Base-by-base conservation (phyloP, 371 early-diverging fungal genomes). In the Apophysomyces elegans region DNA sequence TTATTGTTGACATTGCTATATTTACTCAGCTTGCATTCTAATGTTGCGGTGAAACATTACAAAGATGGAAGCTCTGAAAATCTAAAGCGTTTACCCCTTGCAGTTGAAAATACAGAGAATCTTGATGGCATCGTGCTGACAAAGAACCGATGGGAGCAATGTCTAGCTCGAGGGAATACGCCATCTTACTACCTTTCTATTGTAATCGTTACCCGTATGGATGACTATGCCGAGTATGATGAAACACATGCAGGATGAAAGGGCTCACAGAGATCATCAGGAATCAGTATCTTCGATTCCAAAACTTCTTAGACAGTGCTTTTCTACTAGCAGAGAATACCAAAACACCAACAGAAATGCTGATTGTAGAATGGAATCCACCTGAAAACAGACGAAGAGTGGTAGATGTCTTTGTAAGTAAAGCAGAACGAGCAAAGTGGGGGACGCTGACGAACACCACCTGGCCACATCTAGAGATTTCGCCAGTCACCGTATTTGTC, bases 361-460 rank as follows among this genome's bases (percentile, higher is more conserved):
- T 80, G 7, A 71, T 80, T 50, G 64, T 80, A 37, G 81, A 80
- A 66, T 80, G 81, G 81, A 80, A 80, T 58, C 81, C 81, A n/a
- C 78, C 81, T 1, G 59, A 58, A 7, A 59, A 76, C 58, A 68
- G 63, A 43, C 74, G 81, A 35, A 65, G 75, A 47, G 61, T 80
- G 9, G 37, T 78, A 1, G 81, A 80, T 71, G 60, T 68, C 16
- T 77, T 77, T 70, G 80, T 80, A 77, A 66, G 72, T 12, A 37
- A 13, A 50, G 21, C 8, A 36, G 14, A 16, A 9, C 14, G 56
- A 8, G 4, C 41, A 5, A 41, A 41, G 13, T 13, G 13, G 13
- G 3, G 32, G 32, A 26, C 32, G 2, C 32, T 26, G 32, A 26
- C 32, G 32, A 26, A 26, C 1, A 26, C 32, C 32, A 26, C 32